phyloP scores from a whole-genome alignment of 805 yeast genomes.

The Metschnikowia hibisci region DNA sequence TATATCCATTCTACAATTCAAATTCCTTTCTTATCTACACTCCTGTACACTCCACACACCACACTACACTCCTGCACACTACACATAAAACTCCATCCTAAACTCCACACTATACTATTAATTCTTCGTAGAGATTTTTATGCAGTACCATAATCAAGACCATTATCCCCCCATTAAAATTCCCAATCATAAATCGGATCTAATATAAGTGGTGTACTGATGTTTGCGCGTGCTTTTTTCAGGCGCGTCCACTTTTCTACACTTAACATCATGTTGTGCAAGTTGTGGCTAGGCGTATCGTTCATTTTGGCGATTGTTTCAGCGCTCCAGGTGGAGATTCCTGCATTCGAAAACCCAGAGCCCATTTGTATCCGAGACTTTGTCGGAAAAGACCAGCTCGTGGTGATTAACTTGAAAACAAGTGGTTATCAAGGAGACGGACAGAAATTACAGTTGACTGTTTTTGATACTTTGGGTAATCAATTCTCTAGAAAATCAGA shows the following conservation, averaged over 20 bases:
- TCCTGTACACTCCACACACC: too few relatives aligned
- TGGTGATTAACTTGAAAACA: slow-evolving; percentile 76
- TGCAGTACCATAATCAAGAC: too few relatives aligned
- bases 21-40: too few relatives aligned
- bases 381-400: slow-evolving; percentile 77
- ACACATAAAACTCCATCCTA: too few relatives aligned
- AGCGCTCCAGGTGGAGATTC: slow-evolving; percentile 51
- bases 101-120: too few relatives aligned
- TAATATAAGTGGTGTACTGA: neutral
- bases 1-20: too few relatives aligned
- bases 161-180: neutral
- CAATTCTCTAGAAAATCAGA: slow-evolving; percentile 74
- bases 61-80: too few relatives aligned
- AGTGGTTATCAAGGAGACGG: slow-evolving; percentile 84
- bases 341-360: slow-evolving; percentile 42
- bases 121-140: too few relatives aligned
- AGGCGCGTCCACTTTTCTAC: slow-evolving; percentile 4
- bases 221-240: slow-evolving; percentile 3
- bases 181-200: too few relatives aligned
- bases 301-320: slow-evolving; percentile 23
- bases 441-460: slow-evolving; percentile 64
- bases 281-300: slow-evolving; percentile 15
- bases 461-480: slow-evolving; percentile 78
- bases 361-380: slow-evolving; percentile 93
- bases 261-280: slow-evolving; percentile 10